phyloP scores from a whole-genome alignment of 108 stramenopile species.

The Parietichytrium sp. region DNA sequence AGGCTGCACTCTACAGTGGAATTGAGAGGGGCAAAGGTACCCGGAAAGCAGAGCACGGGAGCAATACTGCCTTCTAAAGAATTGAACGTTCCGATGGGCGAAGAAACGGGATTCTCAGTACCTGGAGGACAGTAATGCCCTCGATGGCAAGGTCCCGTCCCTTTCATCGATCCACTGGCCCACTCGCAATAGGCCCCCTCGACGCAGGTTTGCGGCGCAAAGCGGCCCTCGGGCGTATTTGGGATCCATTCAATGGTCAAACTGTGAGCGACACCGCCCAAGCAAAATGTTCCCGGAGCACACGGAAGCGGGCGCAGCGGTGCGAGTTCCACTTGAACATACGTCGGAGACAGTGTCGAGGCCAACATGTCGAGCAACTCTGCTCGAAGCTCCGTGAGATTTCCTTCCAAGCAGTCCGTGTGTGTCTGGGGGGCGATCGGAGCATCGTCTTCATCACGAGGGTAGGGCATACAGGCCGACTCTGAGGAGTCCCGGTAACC shows the following conservation, averaged over 20 bases:
- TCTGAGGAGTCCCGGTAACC: neutral
- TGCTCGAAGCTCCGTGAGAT: neutral
- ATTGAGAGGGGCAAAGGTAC: conserved; percentile 73
- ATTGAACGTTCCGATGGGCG: conserved; percentile 71
- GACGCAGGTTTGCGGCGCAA: conserved; percentile 70
- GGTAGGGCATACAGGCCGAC: conserved; percentile 23
- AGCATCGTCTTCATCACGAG: neutral
- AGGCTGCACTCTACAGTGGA: conserved; percentile 62
- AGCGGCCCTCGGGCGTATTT: conserved; percentile 55
- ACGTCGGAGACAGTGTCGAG: neutral
- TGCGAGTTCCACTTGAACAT: neutral
- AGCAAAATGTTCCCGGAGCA: conserved; percentile 70
- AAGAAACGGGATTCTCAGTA: conserved; percentile 60
- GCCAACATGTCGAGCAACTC: conserved; percentile 6
- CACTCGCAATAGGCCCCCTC: conserved; percentile 74
- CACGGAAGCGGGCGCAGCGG: conserved; percentile 63
- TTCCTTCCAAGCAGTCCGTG: neutral
- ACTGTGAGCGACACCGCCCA: conserved; percentile 74
- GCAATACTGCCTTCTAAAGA: conserved; percentile 66
- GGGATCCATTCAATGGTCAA: conserved; percentile 66
- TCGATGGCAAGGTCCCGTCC: conserved; percentile 67
- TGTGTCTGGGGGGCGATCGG: neutral
- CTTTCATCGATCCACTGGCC: conserved; percentile 65
- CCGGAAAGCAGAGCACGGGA: conserved; percentile 77
- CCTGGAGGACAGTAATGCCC: conserved; percentile 79